These are phyloP conservation scores for Acorus gramineus DNA, from an alignment of 106 monocot species.

Conservation along the genomic window DNA sequence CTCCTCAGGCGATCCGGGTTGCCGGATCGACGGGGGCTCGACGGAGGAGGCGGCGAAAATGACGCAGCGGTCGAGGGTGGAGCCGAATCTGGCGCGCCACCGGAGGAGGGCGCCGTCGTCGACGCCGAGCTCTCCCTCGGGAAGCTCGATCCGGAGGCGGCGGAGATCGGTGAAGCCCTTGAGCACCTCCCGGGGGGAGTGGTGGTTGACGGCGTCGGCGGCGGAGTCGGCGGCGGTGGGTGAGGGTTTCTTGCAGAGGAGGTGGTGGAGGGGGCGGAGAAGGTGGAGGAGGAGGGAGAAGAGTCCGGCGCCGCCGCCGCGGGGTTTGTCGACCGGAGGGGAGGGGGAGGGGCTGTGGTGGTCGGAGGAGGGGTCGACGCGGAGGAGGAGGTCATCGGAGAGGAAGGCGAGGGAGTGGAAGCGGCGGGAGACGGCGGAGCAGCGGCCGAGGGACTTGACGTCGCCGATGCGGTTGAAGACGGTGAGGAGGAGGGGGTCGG, in stretches of 20 bases:
- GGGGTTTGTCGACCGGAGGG: conserved; percentile 16
- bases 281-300: conserved; percentile 42
- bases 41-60: conserved; percentile 69
- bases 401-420: conserved; percentile 53
- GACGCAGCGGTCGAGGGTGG: conserved; percentile 56
- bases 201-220: conserved; percentile 32
- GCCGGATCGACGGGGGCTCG: conserved; percentile 2
- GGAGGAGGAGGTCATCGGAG: conserved; percentile 60
- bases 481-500: conserved; percentile 59
- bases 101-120: conserved; percentile 59
- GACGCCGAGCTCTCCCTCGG: conserved; percentile 58
- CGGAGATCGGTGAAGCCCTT: conserved; percentile 59
- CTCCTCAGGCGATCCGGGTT: background rate
- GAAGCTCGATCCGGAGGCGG: conserved; percentile 45
- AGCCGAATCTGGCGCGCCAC: conserved; percentile 76
- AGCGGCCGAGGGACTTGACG: conserved; percentile 76
- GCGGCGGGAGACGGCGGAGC: conserved; percentile 59
- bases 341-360: conserved; percentile 7
- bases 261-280: conserved; percentile 41
- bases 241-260: conserved; percentile 17
- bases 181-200: conserved; percentile 69
- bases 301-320: conserved; percentile 9
- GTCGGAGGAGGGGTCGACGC: conserved; percentile 27
- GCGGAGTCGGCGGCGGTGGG: background rate
- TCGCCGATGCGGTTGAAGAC: conserved; percentile 68